Conservation (phyloP, 139 green algal species). For the Auxenochlorella pyrenoidosa region DNA sequence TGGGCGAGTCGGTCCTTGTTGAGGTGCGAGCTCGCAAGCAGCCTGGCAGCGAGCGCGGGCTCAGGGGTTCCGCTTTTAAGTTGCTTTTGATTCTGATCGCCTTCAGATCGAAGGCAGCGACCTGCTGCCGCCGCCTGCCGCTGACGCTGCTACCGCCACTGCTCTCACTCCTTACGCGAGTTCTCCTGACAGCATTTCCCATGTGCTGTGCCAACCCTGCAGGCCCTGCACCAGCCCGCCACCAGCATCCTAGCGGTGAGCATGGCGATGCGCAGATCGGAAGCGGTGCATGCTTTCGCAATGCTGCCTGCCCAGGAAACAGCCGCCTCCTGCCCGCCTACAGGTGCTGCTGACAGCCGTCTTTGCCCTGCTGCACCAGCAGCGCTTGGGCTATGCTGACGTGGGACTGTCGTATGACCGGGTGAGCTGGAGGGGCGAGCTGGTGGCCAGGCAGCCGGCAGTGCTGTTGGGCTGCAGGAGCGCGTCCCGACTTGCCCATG, state of each 20-base stretch:
- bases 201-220: background rate
- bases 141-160: background rate
- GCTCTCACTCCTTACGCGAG: too few relatives aligned
- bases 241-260: background rate
- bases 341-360: slow-evolving; percentile 37
- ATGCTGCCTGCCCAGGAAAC: background rate
- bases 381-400: slow-evolving; percentile 50
- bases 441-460: too few relatives aligned
- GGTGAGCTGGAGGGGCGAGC: background rate
- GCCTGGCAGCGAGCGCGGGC: background rate
- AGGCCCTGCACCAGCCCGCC: slow-evolving; percentile 39
- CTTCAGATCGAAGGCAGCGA: background rate
- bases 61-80: background rate
- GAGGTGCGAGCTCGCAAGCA: background rate
- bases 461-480: background rate
- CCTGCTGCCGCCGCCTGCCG: background rate
- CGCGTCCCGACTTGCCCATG: too few relatives aligned
- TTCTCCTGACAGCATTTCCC: too few relatives aligned
- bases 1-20: slow-evolving; percentile 15
- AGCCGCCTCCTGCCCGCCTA: background rate
- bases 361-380: slow-evolving; percentile 52
- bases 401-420: slow-evolving; percentile 71
- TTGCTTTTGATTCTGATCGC: background rate
- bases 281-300: too few relatives aligned
- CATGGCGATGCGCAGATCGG: background rate